These are phyloP conservation scores for Cymbomonas tetramitiformis DNA, from an alignment of 139 green algal species.

Conservation along the genomic window DNA sequence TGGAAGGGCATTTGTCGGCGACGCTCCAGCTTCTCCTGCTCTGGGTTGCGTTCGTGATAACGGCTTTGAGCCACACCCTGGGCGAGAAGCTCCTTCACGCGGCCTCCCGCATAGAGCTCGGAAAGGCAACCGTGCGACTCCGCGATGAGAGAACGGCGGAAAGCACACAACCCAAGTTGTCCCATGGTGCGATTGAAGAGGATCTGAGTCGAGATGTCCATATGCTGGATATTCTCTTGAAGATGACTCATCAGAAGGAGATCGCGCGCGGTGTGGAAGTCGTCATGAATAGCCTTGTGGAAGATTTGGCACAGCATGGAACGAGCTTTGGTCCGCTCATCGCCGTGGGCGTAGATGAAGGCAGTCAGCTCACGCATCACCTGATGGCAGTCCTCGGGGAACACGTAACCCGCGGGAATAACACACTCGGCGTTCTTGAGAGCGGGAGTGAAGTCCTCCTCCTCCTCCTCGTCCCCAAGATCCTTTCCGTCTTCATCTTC, in stretches of 20 bases:
- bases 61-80: conserved; percentile 44
- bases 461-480: background rate
- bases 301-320: conserved; percentile 91
- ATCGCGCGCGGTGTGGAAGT: conserved; percentile 84
- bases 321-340: conserved; percentile 91
- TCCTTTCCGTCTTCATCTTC: conserved; percentile 22
- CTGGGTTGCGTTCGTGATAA: conserved; percentile 32
- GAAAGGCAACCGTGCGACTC: conserved; percentile 78
- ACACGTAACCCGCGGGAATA: background rate
- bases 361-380: conserved; percentile 47
- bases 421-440: background rate
- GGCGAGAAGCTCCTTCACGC: conserved; percentile 93
- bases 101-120: conserved; percentile 79
- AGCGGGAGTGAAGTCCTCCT: background rate
- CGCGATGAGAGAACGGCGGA: conserved; percentile 65
- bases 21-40: conserved; percentile 86
- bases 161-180: conserved; percentile 85
- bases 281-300: conserved; percentile 65
- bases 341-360: conserved; percentile 71
- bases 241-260: conserved; percentile 92
- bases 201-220: conserved; percentile 90
- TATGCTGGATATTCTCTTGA: conserved; percentile 43
- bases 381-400: conserved; percentile 32
- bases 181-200: conserved; percentile 91
- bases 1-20: conserved; percentile 94